Evolutionary conservation across 179 eudicot genomes (phyloP), one percentile per base, ranked within the genome.

Genomic region (Dionaea muscipula): DNA sequence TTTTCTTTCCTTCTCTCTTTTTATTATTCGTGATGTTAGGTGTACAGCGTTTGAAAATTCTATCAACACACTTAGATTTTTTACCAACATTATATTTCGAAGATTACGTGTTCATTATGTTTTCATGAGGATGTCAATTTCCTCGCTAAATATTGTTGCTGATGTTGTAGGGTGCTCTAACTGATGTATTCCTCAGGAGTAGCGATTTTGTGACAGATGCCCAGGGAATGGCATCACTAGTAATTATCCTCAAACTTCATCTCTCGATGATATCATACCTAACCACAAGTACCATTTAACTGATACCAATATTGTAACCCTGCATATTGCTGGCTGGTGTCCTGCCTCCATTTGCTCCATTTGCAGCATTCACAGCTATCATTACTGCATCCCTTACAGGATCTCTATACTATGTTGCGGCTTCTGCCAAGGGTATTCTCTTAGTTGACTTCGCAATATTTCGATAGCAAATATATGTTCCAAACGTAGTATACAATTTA

Each of bases 311-410:
- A 49, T 21, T 54, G 16, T 59, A 50, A 6, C 37, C 43, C 2
- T 47, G 62, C 22, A 36, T 41, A 51, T 19, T 60, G 51, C 55
- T 86, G 98, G 67, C 95, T 21, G 98, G 98, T 51, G 76, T 91
- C 53, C 73, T 91, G 65, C 98, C 98, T 51, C 91, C 95, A 53
- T 78, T 78, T 60, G 98, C 84, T 23, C 98, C 98, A 20, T 90
- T 90, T 76, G 97, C 97, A 57, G 97, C 94, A 47, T 91, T 91
- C 75, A 95, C 98, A 49, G 95, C 98, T 17, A 94, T 82, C 26
- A 77, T 87, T 58, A 91, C 98, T 43, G 98, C 98, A 39, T 91
- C 86, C 38, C 90, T 91, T 58, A 91, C 98, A 0, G 94, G 95
- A 31, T 83, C 98, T 20, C 84, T 91, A 18, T 91, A 91, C 58